These are phyloP conservation scores for Pinus albicaulis DNA, from an alignment of 75 land plant genomes.

Conservation along the genomic window DNA sequence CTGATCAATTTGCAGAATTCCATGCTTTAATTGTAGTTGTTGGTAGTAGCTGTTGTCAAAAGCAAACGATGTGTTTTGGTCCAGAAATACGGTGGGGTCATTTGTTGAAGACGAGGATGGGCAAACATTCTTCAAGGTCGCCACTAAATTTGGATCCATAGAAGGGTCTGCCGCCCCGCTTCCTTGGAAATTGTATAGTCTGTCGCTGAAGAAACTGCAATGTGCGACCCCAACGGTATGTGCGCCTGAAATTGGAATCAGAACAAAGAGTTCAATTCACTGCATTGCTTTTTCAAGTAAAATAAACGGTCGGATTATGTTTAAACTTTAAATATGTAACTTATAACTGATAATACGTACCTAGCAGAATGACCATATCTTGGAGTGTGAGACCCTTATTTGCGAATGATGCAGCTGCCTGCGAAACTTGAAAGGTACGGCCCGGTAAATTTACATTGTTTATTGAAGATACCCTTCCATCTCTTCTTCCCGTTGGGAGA, in stretches of 20 bases:
- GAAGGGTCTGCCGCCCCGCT: conserved; percentile 57
- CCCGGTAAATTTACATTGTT: background rate
- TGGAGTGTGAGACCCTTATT: conserved; percentile 3
- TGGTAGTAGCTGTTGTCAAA: conserved; percentile 56
- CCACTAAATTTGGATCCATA: conserved; percentile 33
- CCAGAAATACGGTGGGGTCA: conserved; percentile 20
- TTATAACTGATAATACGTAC: too few relatives aligned
- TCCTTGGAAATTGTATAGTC: conserved; percentile 64
- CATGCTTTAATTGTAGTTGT: conserved; percentile 33
- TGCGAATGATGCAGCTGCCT: background rate
- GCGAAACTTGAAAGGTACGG: background rate
- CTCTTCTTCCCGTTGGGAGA: conserved; percentile 18
- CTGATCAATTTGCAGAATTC: conserved; percentile 64
- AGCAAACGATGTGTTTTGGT: conserved; percentile 30
- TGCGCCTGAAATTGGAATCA: conserved; percentile 27
- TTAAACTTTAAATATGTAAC: too few relatives aligned
- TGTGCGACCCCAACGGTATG: conserved; percentile 75
- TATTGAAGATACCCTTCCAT: background rate
- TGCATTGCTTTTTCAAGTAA: too few relatives aligned
- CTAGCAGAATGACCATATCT: conserved; percentile 20
- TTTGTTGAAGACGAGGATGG: conserved; percentile 8
- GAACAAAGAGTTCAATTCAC: too few relatives aligned
- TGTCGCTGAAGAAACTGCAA: conserved; percentile 47
- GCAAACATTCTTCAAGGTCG: conserved; percentile 25
- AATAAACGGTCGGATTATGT: too few relatives aligned